phyloP scores from a whole-genome alignment of 495 filamentous ascomycete genomes.

The Talaromyces proteolyticus region DNA sequence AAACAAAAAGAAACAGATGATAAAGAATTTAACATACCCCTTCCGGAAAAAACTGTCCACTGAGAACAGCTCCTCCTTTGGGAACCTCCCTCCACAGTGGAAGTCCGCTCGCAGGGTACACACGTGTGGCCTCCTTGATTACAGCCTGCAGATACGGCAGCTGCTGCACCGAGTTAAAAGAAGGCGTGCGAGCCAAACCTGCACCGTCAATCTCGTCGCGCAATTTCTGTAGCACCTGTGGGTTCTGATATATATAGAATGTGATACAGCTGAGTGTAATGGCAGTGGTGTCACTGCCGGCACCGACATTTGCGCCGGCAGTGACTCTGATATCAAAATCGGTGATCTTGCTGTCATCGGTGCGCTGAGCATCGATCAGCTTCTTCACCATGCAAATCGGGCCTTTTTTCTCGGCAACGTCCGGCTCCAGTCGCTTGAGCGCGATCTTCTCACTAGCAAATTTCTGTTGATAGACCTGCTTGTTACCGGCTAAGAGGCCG shows the following conservation, averaged over 20 bases:
- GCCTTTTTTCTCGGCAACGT: too few species aligned
- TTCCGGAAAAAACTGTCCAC: conserved; percentile 27
- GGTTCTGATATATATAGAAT: conserved; percentile 34
- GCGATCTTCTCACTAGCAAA: too few species aligned
- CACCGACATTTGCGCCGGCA: conserved; percentile 15
- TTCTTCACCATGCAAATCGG: not conserved
- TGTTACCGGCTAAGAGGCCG: too few species aligned
- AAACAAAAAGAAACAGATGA: not conserved
- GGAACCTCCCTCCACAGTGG: conserved; percentile 36
- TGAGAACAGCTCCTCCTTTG: conserved; percentile 27
- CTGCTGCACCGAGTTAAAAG: conserved; percentile 4
- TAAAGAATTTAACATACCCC: conserved; percentile 8
- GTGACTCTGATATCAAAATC: not conserved
- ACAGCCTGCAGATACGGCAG: conserved; percentile 28
- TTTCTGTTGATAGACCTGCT: too few species aligned
- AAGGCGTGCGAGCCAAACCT: not conserved
- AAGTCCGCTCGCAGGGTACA: conserved; percentile 34
- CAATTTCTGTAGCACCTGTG: conserved; percentile 19
- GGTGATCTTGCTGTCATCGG: not conserved
- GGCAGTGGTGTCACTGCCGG: conserved; percentile 40
- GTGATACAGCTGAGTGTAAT: conserved; percentile 25
- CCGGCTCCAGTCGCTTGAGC: too few species aligned
- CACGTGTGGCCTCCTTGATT: conserved; percentile 28
- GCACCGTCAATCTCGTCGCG: conserved; percentile 13
- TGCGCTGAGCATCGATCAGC: not conserved